These are phyloP conservation scores for Cynanchum wilfordii DNA, from an alignment of 257 asterid genomes.

Conservation along the genomic window DNA sequence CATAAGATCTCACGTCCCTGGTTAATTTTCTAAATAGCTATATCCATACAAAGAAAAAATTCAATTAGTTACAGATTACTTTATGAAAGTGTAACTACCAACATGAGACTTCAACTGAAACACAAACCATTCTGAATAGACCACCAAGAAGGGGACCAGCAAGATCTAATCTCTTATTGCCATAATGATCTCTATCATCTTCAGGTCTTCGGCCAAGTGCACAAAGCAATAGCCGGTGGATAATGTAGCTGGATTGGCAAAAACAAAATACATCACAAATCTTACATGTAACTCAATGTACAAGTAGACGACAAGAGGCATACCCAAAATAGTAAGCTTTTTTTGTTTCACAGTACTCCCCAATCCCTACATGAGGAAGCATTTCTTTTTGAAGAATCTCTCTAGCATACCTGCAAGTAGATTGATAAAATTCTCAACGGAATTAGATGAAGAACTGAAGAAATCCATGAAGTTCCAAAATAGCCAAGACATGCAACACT, in stretches of 20 bases:
- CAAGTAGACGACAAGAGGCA: constrained; percentile 17
- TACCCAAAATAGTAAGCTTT: constrained; percentile 97
- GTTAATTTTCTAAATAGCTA: constrained; percentile 96
- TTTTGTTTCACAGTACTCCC: constrained; percentile 90
- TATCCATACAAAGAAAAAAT: constrained; percentile 31
- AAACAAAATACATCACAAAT: constrained; percentile 10
- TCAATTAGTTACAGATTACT: constrained; percentile 20
- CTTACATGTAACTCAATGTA: constrained; percentile 13
- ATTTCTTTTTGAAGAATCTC: constrained; percentile 96
- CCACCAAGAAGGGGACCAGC: constrained; percentile 99
- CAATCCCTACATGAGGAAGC: constrained; percentile 99
- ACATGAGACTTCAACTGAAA: constrained; percentile 17
- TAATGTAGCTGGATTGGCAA: constrained; percentile 57
- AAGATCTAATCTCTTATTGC: constrained; percentile 94
- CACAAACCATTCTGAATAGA: constrained; percentile 79
- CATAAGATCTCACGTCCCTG: constrained; percentile 89
- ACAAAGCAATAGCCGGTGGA: constrained; percentile 87
- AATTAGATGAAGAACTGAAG: constrained; percentile 14
- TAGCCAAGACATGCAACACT: constrained; percentile 23
- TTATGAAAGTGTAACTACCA: constrained; percentile 16
- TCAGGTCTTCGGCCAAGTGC: constrained; percentile 93
- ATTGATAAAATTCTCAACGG: constrained; percentile 7
- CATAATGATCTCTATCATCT: constrained; percentile 96
- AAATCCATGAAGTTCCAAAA: neutral
- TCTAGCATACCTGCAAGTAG: constrained; percentile 69